Evolutionary conservation across 345 rosid genomes (phyloP).

Genomic region (Linum usitatissimum): DNA sequence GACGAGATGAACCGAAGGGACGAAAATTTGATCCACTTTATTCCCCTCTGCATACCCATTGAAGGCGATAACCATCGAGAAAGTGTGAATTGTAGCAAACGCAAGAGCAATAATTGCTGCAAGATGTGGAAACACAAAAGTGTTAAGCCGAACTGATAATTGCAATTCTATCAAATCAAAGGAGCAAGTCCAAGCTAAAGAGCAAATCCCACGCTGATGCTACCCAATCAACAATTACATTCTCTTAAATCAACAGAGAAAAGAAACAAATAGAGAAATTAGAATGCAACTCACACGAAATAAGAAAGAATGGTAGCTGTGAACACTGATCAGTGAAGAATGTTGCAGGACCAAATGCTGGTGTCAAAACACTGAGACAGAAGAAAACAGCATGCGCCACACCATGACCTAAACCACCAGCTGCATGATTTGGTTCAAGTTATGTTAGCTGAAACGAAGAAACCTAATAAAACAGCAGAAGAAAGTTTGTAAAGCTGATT

Average conservation of each 20-base stretch:
- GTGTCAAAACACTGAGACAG: constrained; percentile 83
- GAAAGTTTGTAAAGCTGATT: constrained; percentile 4
- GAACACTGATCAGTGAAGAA: constrained; percentile 66
- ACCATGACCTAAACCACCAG: constrained; percentile 99
- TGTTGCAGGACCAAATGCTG: constrained; percentile 97
- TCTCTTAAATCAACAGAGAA: neutral
- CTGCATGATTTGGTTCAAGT: constrained; percentile 42
- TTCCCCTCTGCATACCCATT: constrained; percentile 84
- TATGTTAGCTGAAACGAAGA: constrained; percentile 13
- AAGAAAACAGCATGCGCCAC: constrained; percentile 97
- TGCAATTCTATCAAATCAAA: no score
- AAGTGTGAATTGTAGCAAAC: constrained; percentile 82
- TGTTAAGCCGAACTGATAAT: neutral
- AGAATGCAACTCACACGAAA: constrained; percentile 56
- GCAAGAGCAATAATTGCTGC: constrained; percentile 90
- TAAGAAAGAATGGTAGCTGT: constrained; percentile 74
- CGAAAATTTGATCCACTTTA: constrained; percentile 69
- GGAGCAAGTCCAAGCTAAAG: neutral
- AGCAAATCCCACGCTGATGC: neutral
- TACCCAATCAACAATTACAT: no score
- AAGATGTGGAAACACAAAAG: constrained; percentile 14
- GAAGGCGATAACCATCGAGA: constrained; percentile 93
- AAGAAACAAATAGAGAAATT: neutral
- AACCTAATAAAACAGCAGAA: neutral
- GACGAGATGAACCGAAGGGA: constrained; percentile 67